Evolutionary conservation across 2,329 filamentous ascomycete species (phyloP).

Genomic region (Grosmannia penicillata): DNA sequence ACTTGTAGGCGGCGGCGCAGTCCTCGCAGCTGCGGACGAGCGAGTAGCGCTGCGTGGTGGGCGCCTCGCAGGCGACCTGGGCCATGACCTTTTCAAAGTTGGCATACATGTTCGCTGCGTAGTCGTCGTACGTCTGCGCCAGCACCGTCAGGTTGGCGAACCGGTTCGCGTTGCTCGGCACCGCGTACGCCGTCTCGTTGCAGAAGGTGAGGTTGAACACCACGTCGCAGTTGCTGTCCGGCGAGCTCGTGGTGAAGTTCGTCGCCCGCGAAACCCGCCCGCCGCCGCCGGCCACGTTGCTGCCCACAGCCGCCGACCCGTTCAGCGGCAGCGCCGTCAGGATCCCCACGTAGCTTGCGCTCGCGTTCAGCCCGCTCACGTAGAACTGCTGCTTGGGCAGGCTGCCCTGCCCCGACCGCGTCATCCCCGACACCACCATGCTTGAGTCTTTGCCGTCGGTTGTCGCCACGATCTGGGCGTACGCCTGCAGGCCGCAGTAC

Average conservation of each 20-base stretch:
- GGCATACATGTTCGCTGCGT: conserved; percentile 52
- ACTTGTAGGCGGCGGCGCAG: conserved; percentile 71
- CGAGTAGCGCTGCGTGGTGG: conserved; percentile 61
- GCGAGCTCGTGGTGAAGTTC: conserved; percentile 58
- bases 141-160: conserved; percentile 47
- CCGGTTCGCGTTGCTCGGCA: conserved; percentile 60
- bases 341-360: conserved; percentile 57
- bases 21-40: conserved; percentile 61
- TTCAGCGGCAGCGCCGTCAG: conserved; percentile 59
- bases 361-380: conserved; percentile 57
- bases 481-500: conserved; percentile 61
- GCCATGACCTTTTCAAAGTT: conserved; percentile 72
- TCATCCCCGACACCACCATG: conserved; percentile 49
- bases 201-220: conserved; percentile 84
- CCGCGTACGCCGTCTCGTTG: conserved; percentile 75
- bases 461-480: conserved; percentile 47
- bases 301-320: conserved; percentile 26
- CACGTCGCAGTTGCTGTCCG: conserved; percentile 59
- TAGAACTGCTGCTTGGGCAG: conserved; percentile 82
- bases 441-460: conserved; percentile 32
- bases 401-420: conserved; percentile 47
- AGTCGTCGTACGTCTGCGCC: conserved; percentile 60
- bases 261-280: conserved; percentile 59
- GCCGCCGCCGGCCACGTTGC: conserved; percentile 47
- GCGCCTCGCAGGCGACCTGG: conserved; percentile 74